Conservation (phyloP, 768 basidiomycete species). For the Chalciporus pseudorubinellus region DNA sequence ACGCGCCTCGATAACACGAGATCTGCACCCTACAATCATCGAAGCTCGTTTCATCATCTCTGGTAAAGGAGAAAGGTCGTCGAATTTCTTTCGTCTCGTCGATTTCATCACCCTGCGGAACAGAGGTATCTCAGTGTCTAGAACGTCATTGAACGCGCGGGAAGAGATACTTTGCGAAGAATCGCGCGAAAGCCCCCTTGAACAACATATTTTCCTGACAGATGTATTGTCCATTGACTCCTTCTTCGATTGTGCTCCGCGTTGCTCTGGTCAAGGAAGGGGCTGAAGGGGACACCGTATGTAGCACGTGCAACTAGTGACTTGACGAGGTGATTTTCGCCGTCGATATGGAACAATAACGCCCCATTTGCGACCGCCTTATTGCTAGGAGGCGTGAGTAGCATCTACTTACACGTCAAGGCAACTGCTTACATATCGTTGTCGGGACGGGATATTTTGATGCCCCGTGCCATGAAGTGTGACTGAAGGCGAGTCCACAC, state of each 20-base stretch:
- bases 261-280: not conserved
- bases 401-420: not conserved
- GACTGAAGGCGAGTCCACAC: no score
- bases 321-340: not conserved
- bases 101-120: not conserved
- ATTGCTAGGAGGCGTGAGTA: not conserved
- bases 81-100: slow-evolving; percentile 4
- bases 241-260: slow-evolving; percentile 2
- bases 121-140: not conserved
- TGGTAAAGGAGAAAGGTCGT: not conserved
- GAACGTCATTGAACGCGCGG: not conserved
- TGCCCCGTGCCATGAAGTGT: no score
- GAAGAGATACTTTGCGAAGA: slow-evolving; percentile 1
- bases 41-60: not conserved
- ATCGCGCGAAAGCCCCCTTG: not conserved
- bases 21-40: not conserved
- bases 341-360: slow-evolving; percentile 2
- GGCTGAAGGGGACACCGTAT: not conserved
- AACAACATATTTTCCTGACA: not conserved
- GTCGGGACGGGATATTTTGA: no score
- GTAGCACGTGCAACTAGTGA: slow-evolving; percentile 5
- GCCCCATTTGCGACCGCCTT: no score
- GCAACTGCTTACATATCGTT: slow-evolving; percentile 1
- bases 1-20: slow-evolving; percentile 1
- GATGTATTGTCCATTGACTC: not conserved